phyloP scores from a whole-genome alignment of 306 rosid species.

The Aeschynomene evenia region DNA sequence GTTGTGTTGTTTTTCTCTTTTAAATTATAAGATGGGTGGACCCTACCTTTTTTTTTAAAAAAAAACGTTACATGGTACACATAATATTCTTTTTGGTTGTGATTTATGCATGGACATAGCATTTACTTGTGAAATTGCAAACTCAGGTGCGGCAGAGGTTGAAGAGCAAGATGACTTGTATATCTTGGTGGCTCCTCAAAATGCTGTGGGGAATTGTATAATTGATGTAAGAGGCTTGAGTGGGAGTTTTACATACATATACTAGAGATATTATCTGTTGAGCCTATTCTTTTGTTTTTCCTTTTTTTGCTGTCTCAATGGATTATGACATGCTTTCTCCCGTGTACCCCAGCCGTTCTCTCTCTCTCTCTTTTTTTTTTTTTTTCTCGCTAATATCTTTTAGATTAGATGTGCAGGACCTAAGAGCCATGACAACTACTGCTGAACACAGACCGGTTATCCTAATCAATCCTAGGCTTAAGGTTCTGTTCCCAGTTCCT shows the following conservation, averaged over 20 bases:
- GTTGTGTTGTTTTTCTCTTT: too few relatives aligned
- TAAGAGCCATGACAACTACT: conserved; percentile 86
- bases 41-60: conserved; percentile 11
- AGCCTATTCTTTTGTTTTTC: neutral
- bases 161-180: conserved; percentile 86
- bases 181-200: conserved; percentile 94
- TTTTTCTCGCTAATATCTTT: conserved; percentile 20
- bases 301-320: neutral
- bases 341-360: neutral
- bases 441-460: conserved; percentile 87
- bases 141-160: conserved; percentile 84
- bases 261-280: conserved; percentile 15
- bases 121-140: conserved; percentile 33
- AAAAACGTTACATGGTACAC: too few relatives aligned
- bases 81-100: conserved; percentile 16
- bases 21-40: too few relatives aligned
- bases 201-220: conserved; percentile 96
- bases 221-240: conserved; percentile 65
- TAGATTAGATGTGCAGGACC: conserved; percentile 60
- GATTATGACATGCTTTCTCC: conserved; percentile 8
- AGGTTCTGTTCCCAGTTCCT: conserved; percentile 53
- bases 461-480: conserved; percentile 78
- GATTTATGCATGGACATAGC: conserved; percentile 1
- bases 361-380: too few relatives aligned
- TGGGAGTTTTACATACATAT: conserved; percentile 21